Base-by-base conservation (phyloP, 768 basidiomycete genomes). In the Calocybe gangraenosa region DNA sequence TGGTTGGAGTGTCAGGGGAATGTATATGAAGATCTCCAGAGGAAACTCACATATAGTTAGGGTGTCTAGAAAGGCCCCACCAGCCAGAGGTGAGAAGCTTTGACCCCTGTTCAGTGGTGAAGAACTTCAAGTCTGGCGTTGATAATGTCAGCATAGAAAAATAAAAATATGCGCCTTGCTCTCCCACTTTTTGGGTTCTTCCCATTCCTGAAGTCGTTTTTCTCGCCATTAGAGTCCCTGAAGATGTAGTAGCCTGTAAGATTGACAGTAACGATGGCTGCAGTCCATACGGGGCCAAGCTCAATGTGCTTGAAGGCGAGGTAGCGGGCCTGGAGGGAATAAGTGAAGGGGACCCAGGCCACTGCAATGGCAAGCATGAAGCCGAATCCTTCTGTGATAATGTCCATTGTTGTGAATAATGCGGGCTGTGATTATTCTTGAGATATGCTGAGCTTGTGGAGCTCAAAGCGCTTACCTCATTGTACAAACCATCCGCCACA, bases 301-400 rank as follows among this genome's bases (percentile, higher is more conserved):
- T 91, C 84, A 25, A 87, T 71, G 13, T 80, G 93, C 45, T 78
- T 77, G 71, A 92, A 94, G n/a, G 84, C 95, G 49, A 99, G 82
- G 66, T 89, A 99, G 40, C 93, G 86, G 1, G 94, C 90, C 68
- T 98, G 94, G 11, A 97, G 80, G 22, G 82, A 82, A 67, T 97
- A 99, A 13, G 82, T 84, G 66, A 97, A 95, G 9, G 95, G 95
- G 10, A 99, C 90, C 87, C 91, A 97, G 15, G 82, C 66, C 21
- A 97, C 92, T 33, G 95, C 95, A 37, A 95, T 78, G 4, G 92
- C 68, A 20, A 99, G 84, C 96, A 99, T 99, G 76, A 93, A 97
- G 6, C 96, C 96, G 58, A 98, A 97, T 9, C 96, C 96, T 56
- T 99, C 96, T 9, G 88, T 89, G 2, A 86, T 94, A 59, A 99